Conservation (phyloP, 2,329 filamentous ascomycete genomes). For the Cyanodermella asteris region DNA sequence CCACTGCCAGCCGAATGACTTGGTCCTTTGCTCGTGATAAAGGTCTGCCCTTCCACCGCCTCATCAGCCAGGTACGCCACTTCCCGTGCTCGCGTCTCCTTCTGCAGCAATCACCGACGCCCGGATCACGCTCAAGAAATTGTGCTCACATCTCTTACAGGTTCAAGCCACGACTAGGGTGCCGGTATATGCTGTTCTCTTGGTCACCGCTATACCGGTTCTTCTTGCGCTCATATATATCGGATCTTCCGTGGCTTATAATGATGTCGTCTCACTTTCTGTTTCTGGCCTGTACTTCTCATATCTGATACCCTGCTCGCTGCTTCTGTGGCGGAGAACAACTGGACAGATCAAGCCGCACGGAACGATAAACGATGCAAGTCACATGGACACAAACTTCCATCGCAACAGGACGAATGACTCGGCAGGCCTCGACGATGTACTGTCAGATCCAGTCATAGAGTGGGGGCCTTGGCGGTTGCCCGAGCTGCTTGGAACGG, state of each 20-base stretch:
- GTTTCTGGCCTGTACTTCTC: slow-evolving; percentile 17
- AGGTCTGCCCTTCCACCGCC: slow-evolving; percentile 13
- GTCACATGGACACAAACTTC: slow-evolving; percentile 6
- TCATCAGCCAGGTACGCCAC: not conserved
- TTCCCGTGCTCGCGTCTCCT: not conserved
- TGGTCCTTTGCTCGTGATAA: slow-evolving; percentile 30
- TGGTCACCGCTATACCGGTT: slow-evolving; percentile 1
- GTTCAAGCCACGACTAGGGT: slow-evolving; percentile 2
- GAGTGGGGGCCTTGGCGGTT: slow-evolving; percentile 37
- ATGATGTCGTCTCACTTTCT: slow-evolving; percentile 12
- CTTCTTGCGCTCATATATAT: slow-evolving; percentile 10
- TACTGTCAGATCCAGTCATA: slow-evolving; percentile 15
- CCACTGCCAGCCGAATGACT: slow-evolving; percentile 33
- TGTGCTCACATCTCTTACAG: not conserved
- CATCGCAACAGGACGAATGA: slow-evolving; percentile 1
- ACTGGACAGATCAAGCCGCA: slow-evolving; percentile 17
- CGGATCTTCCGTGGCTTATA: slow-evolving; percentile 10
- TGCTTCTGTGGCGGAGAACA: slow-evolving; percentile 15
- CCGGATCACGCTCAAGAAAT: not conserved
- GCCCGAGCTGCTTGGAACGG: slow-evolving; percentile 26
- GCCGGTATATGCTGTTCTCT: slow-evolving; percentile 1
- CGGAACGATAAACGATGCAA: no score
- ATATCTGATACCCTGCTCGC: slow-evolving; percentile 14
- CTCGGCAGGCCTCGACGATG: slow-evolving; percentile 6
- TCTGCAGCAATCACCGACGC: no score